Conservation (phyloP, 164 flowering plant genomes). For the Saururus chinensis region DNA sequence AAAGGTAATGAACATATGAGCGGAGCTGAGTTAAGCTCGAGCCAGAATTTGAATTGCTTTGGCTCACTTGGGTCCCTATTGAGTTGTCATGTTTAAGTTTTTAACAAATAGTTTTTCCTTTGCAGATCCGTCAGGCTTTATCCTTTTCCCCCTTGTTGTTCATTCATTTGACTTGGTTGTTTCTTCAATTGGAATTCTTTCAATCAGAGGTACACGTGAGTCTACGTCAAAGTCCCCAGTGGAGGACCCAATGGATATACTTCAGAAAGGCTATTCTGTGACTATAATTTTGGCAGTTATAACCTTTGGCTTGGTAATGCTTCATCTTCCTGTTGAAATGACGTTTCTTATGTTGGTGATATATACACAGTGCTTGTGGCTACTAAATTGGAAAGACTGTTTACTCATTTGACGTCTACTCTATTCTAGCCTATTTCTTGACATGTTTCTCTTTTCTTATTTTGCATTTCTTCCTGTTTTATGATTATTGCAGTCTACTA, state of each 20-base stretch:
- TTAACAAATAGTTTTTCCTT: constrained; percentile 1
- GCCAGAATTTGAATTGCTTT: too few relatives aligned
- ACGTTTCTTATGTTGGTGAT: background rate
- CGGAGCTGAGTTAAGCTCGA: too few relatives aligned
- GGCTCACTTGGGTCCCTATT: background rate
- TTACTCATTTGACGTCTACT: background rate
- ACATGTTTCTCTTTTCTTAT: constrained; percentile 2
- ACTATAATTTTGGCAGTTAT: constrained; percentile 78
- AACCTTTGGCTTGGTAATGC: constrained; percentile 76
- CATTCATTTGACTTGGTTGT: constrained; percentile 94
- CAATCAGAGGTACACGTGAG: constrained; percentile 71
- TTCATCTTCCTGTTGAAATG: constrained; percentile 7
- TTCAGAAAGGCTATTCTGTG: constrained; percentile 93
- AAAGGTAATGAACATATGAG: too few relatives aligned
- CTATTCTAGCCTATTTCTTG: background rate
- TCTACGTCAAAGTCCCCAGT: constrained; percentile 37
- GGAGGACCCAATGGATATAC: constrained; percentile 96
- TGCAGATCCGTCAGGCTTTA: constrained; percentile 98
- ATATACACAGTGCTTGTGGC: background rate
- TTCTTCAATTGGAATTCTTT: constrained; percentile 88
- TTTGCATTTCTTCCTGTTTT: constrained; percentile 4
- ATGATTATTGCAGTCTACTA: constrained; percentile 66
- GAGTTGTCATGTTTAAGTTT: background rate
- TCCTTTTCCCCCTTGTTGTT: constrained; percentile 92
- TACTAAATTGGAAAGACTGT: background rate